Evolutionary conservation across 2,329 filamentous ascomycete genomes (phyloP), one percentile per base, ranked within the genome.

Genomic region (Diplodia mutila): DNA sequence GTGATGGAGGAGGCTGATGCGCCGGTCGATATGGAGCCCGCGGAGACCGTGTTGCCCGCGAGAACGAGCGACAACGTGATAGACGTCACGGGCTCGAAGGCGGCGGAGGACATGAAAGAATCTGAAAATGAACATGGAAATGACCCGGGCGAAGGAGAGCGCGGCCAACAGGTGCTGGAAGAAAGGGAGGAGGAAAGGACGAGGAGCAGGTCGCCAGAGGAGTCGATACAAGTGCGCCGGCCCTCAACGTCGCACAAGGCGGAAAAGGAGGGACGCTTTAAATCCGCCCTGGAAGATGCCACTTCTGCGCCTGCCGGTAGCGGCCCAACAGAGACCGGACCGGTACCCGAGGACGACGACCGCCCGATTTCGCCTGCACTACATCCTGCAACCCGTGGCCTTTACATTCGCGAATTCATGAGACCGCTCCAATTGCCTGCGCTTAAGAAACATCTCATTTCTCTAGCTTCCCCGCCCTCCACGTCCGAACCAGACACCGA

Each of bases 371-470:
- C 75, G 5, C 76, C 79, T 23, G 78, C 81, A 18, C 71, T 80
- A 9, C 81, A 84, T 67, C 73, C 80, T 1, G 77, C 78, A 55
- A 84, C 77, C 7, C 69, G 87, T 37, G 90, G 92, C n/a, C 82
- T 97, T 42, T 97, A 97, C 80, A 94, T 97, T 72, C 89, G 89
- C 75, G 89, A 95, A 72, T 86, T 97, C 61, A 92, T 95, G 86
- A 88, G 94, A 61, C 93, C 94, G 14, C 83, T 97, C 37, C 90
- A 92, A 68, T 86, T 88, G 0, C 81, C 83, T 29, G 83, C 84
- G 21, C 85, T 98, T 1, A 87, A 87, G 72, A 84, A 86, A 1
- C 89, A 97, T 74, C 84, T 98, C 4, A 76, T 86, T 52, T 81
- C 85, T 7, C 85, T 97, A 49, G 92, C 92, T 1, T 84, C 88